A percentile compares a stretch with the other conserved stretches of the same genome.
Conservation (phyloP, 2,329 filamentous ascomycete genomes). For the Cordyceps farinosa region DNA sequence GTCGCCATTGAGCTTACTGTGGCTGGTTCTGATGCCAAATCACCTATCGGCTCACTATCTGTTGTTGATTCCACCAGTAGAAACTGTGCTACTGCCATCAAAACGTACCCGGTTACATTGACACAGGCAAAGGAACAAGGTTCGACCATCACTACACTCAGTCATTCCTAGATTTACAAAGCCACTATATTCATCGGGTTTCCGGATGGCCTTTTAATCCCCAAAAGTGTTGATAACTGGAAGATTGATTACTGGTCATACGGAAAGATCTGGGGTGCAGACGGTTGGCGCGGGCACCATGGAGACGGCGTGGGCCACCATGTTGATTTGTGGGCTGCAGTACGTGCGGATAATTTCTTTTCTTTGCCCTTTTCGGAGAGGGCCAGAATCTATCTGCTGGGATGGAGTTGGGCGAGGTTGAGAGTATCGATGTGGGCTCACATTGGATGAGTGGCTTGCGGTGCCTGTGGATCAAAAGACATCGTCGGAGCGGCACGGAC, state of each 20-base stretch:
- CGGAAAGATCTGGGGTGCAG: slow-evolving; percentile 23
- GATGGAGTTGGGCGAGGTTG: slow-evolving; percentile 28
- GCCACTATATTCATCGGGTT: not conserved
- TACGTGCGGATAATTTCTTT: slow-evolving; percentile 22
- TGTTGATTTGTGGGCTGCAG: slow-evolving; percentile 6
- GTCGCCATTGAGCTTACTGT: not conserved
- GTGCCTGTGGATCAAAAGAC: not conserved
- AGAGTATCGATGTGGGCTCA: slow-evolving; percentile 22
- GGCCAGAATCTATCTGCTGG: not conserved
- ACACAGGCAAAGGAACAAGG: not conserved
- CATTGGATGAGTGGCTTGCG: slow-evolving; percentile 22
- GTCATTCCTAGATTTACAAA: not conserved
- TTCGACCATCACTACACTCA: not conserved
- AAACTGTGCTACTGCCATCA: not conserved
- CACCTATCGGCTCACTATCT: not conserved
- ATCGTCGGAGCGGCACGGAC: not conserved
- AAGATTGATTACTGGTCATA: slow-evolving; percentile 1
- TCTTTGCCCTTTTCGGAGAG: slow-evolving; percentile 26
- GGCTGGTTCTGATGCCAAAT: not conserved
- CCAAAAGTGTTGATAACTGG: not conserved
- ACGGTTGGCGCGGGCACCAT: slow-evolving; percentile 30
- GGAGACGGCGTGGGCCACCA: slow-evolving; percentile 26
- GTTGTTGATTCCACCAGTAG: not conserved
- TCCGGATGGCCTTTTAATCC: not conserved
- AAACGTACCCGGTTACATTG: not conserved